Conservation (phyloP, 768 basidiomycete genomes). For the Gloeopeniophorella convolvens region DNA sequence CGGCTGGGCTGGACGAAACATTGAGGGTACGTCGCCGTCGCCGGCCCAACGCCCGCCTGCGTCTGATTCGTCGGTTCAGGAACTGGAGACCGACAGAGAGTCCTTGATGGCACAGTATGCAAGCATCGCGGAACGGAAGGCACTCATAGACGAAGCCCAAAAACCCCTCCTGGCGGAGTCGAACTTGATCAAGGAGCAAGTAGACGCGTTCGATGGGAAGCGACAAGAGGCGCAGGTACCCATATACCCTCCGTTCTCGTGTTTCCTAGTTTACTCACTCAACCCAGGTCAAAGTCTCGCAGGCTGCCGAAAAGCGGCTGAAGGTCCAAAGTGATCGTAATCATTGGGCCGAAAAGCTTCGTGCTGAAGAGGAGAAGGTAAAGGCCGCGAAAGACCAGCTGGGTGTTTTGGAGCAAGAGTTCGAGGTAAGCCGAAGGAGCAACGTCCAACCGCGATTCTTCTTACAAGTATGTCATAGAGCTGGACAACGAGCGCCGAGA, state of each 20-base stretch:
- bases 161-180: constrained; percentile 35
- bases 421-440: constrained; percentile 39
- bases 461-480: constrained; percentile 30
- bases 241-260: constrained; percentile 1
- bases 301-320: constrained; percentile 43
- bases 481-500: constrained; percentile 58
- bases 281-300: constrained; percentile 42
- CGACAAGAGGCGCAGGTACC: constrained; percentile 41
- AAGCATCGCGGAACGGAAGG: constrained; percentile 39
- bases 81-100: constrained; percentile 47
- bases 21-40: constrained; percentile 38
- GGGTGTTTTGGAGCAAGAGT: constrained; percentile 54
- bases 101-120: constrained; percentile 42
- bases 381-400: constrained; percentile 39
- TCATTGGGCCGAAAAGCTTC: constrained; percentile 48
- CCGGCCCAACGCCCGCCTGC: not conserved
- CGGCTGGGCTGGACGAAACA: constrained; percentile 49
- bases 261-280: constrained; percentile 7
- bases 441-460: not conserved
- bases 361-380: constrained; percentile 42
- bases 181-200: constrained; percentile 41
- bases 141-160: constrained; percentile 42
- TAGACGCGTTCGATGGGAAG: constrained; percentile 45
- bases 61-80: constrained; percentile 31
- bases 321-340: constrained; percentile 41